phyloP scores from a whole-genome alignment of 208 protist species.

The Trypanosomatidae sp. region DNA sequence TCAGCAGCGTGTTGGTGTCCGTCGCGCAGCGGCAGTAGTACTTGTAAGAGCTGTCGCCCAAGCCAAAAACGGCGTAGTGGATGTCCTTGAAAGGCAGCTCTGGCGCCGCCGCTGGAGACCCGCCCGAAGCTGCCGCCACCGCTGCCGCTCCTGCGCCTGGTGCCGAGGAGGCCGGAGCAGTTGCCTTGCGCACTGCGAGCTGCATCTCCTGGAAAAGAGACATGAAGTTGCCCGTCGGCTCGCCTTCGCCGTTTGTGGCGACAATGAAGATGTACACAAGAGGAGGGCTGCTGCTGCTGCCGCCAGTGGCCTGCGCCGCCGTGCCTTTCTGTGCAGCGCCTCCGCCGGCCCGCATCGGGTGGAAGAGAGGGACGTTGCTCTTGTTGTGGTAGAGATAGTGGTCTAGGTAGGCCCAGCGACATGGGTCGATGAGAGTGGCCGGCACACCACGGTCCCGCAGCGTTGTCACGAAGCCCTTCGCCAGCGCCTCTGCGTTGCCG shows the following conservation, averaged over 20 bases:
- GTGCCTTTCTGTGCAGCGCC: neutral
- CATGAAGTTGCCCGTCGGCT: slow-evolving; percentile 66
- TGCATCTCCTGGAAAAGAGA: slow-evolving; percentile 54
- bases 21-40: slow-evolving; percentile 85
- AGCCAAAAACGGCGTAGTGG: slow-evolving; percentile 87
- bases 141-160: neutral
- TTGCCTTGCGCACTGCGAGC: slow-evolving; percentile 13
- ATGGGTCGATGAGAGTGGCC: slow-evolving; percentile 59
- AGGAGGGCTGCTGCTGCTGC: too few species aligned
- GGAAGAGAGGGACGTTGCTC: slow-evolving; percentile 19
- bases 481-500: slow-evolving; percentile 68
- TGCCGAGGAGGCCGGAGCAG: neutral
- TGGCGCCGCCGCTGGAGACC: slow-evolving; percentile 15
- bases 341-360: neutral
- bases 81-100: slow-evolving; percentile 66
- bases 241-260: slow-evolving; percentile 71
- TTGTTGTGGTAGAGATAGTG: slow-evolving; percentile 31
- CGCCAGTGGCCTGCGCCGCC: too few species aligned
- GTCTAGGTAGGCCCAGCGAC: slow-evolving; percentile 47
- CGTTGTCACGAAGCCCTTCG: slow-evolving; percentile 51
- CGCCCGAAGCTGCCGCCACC: neutral
- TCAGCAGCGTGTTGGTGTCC: slow-evolving; percentile 45
- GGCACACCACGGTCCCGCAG: slow-evolving; percentile 52
- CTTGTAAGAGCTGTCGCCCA: slow-evolving; percentile 97
- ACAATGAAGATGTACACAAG: slow-evolving; percentile 65